Conservation (phyloP, 2,329 filamentous ascomycete species). For the Xylaria polymorpha region DNA sequence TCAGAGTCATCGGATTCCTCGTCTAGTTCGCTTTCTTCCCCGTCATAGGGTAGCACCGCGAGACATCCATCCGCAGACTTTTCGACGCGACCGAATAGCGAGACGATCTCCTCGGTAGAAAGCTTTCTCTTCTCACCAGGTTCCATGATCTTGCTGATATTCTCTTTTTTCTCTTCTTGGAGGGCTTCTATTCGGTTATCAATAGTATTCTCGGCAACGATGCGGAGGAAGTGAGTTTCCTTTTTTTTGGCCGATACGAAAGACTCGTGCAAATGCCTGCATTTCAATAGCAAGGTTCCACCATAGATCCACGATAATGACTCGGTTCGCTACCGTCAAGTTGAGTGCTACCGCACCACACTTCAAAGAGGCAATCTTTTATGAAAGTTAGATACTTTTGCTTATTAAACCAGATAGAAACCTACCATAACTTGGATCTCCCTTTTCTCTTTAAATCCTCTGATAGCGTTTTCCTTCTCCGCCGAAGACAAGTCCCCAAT, state of each 20-base stretch:
- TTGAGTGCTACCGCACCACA: constrained; percentile 56
- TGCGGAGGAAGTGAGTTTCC: constrained; percentile 67
- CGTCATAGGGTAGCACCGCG: constrained; percentile 6
- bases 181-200: constrained; percentile 31
- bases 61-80: constrained; percentile 14
- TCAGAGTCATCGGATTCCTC: neutral
- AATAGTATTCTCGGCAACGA: constrained; percentile 53
- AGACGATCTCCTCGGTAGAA: constrained; percentile 2
- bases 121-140: neutral
- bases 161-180: constrained; percentile 25
- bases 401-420: neutral
- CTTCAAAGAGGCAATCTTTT: constrained; percentile 54
- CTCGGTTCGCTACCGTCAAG: constrained; percentile 59
- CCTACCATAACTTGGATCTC: constrained; percentile 53
- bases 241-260: constrained; percentile 72
- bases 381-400: neutral
- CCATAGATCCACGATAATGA: constrained; percentile 67
- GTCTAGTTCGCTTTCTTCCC: neutral
- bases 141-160: constrained; percentile 21
- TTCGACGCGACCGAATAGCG: constrained; percentile 22
- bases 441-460: constrained; percentile 37
- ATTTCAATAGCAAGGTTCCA: constrained; percentile 72
- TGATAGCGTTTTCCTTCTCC: constrained; percentile 40
- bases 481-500: constrained; percentile 43
- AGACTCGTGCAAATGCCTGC: constrained; percentile 71